A percentile compares a stretch with the other conserved stretches of the same genome.
Conservation (phyloP, 345 rosid species). For the Geranium rotundifolium region DNA sequence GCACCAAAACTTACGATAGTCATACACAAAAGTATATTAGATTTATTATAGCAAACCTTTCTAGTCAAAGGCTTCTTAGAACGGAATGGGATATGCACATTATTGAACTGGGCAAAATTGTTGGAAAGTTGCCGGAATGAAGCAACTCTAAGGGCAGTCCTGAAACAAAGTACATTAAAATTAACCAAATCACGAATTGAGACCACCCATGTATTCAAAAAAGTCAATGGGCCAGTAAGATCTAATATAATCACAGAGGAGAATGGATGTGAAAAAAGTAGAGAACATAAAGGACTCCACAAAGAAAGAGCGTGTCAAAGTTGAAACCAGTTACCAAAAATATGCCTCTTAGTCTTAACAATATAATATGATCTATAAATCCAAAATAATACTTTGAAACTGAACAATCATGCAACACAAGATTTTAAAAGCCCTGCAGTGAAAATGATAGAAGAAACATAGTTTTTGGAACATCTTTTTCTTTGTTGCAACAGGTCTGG, state of each 20-base stretch:
- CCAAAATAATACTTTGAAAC: not conserved
- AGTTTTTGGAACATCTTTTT: not conserved
- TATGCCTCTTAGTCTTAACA: not conserved
- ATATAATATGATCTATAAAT: not conserved
- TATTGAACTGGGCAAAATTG: constrained; percentile 79
- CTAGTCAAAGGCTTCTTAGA: constrained; percentile 66
- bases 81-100: constrained; percentile 56
- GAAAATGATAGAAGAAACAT: no score
- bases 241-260: not conserved
- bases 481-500: not conserved
- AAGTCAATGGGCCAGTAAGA: not conserved
- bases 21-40: not conserved
- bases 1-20: constrained; percentile 1
- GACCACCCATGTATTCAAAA: constrained; percentile 6
- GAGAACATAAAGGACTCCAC: not conserved
- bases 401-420: not conserved
- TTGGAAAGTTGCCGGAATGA: constrained; percentile 76
- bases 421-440: not conserved
- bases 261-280: not conserved
- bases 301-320: not conserved
- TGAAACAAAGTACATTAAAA: constrained; percentile 21
- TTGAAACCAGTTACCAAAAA: not conserved
- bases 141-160: constrained; percentile 54
- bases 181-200: not conserved
- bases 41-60: constrained; percentile 40